Percentiles rank a stretch among this genome's conserved stretches.
These are phyloP conservation scores for Filobasidium wieringae DNA, from an alignment of 768 basidiomycete genomes.

Conservation along the genomic window DNA sequence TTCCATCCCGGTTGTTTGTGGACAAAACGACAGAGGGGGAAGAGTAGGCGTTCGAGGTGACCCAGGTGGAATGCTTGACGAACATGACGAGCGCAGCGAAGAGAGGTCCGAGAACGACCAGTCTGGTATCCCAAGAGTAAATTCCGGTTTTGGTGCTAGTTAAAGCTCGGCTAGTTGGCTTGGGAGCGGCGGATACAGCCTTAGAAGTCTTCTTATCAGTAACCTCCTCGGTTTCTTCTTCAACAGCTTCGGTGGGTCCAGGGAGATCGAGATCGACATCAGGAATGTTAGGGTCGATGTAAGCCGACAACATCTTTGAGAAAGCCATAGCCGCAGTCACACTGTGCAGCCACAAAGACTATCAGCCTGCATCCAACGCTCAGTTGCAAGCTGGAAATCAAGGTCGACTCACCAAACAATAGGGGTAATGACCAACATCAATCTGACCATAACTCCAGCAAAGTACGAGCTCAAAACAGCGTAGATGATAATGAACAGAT, in stretches of 20 bases:
- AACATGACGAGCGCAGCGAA: slow-evolving; percentile 73
- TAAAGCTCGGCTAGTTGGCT: slow-evolving; percentile 48
- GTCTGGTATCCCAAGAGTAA: slow-evolving; percentile 72
- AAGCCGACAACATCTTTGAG: slow-evolving; percentile 75
- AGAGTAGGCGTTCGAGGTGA: slow-evolving; percentile 86
- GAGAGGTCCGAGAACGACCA: slow-evolving; percentile 61
- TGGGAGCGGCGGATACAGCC: slow-evolving; percentile 52
- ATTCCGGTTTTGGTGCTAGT: slow-evolving; percentile 47
- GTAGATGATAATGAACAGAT: slow-evolving; percentile 97
- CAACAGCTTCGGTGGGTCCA: slow-evolving; percentile 1
- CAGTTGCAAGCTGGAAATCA: not conserved
- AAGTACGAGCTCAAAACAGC: slow-evolving; percentile 93
- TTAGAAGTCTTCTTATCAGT: slow-evolving; percentile 37
- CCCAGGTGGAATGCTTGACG: slow-evolving; percentile 93
- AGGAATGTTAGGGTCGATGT: slow-evolving; percentile 73
- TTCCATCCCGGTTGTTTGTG: slow-evolving; percentile 65
- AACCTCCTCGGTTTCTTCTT: slow-evolving; percentile 23
- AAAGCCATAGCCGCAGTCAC: slow-evolving; percentile 82
- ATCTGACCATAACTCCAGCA: slow-evolving; percentile 97
- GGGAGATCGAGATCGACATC: slow-evolving; percentile 31
- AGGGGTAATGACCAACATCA: slow-evolving; percentile 94
- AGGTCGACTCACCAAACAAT: slow-evolving; percentile 55
- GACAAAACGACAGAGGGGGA: slow-evolving; percentile 94
- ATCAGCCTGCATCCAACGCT: not conserved
- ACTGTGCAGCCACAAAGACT: slow-evolving; percentile 12